These are phyloP conservation scores for Cladosporium oxysporum DNA, from an alignment of 2,329 filamentous ascomycete genomes.

Conservation along the genomic window DNA sequence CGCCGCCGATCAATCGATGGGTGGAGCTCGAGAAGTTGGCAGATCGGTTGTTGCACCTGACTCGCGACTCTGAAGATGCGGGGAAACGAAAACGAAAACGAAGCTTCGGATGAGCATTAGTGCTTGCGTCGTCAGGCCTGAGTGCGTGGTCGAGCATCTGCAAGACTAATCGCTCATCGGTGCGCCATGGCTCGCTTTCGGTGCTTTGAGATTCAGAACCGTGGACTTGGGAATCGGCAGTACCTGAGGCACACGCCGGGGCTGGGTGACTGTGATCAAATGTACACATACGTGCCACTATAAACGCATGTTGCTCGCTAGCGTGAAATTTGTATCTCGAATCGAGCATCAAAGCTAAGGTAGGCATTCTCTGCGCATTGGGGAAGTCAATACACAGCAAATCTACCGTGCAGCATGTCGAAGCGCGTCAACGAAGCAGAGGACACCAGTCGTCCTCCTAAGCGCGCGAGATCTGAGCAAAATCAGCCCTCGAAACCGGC, in stretches of 20 bases:
- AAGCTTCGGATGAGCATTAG: neutral
- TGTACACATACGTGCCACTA: neutral
- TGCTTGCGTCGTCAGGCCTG: neutral
- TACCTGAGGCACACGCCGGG: too few species aligned
- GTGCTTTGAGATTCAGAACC: neutral
- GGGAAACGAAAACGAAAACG: neutral
- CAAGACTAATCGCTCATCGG: neutral
- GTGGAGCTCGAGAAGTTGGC: neutral
- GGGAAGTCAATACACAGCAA: neutral
- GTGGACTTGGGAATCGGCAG: neutral
- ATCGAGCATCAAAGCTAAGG: neutral
- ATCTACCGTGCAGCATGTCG: conserved; percentile 27
- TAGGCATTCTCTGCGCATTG: conserved; percentile 8
- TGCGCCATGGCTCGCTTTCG: neutral
- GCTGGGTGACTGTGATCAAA: neutral
- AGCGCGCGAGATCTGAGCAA: conserved; percentile 33
- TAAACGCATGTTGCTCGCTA: neutral
- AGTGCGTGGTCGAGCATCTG: neutral
- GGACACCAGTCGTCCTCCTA: conserved; percentile 33
- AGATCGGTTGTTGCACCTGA: neutral
- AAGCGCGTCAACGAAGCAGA: conserved; percentile 31
- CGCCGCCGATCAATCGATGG: neutral
- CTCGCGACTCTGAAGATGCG: too few species aligned
- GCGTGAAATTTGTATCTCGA: conserved; percentile 7
- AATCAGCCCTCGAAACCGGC: conserved; percentile 50